These are phyloP conservation scores for Ceratobasidium papillatum DNA, from an alignment of 1,284 basidiomycete species.

Conservation along the genomic window DNA sequence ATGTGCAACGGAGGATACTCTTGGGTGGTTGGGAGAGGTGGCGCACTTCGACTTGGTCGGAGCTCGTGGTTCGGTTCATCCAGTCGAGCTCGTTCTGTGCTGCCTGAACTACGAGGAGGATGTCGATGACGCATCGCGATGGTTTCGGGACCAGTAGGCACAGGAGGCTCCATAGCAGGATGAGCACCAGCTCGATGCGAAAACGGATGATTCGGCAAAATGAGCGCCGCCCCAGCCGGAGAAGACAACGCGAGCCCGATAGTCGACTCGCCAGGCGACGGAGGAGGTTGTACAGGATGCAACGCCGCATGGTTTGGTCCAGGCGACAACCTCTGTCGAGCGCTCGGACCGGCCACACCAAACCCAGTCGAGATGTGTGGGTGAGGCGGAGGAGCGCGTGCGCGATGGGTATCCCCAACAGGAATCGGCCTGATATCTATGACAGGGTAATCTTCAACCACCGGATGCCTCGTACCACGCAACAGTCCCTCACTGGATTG, in stretches of 20 bases:
- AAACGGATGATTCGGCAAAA: slow-evolving; percentile 32
- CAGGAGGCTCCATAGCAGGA: slow-evolving; percentile 10
- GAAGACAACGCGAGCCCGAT: slow-evolving; percentile 35
- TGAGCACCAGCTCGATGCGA: slow-evolving; percentile 30
- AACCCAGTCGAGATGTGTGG: background rate
- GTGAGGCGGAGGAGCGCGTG: slow-evolving; percentile 20
- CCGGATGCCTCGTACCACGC: background rate
- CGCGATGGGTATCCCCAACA: slow-evolving; percentile 18
- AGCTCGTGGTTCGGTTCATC: background rate
- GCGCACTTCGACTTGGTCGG: slow-evolving; percentile 8
- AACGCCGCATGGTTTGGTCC: background rate
- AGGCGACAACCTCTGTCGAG: background rate
- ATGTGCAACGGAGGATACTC: slow-evolving; percentile 5
- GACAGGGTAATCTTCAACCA: slow-evolving; percentile 19
- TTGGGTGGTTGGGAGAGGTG: background rate
- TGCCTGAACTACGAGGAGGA: slow-evolving; percentile 29
- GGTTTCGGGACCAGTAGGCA: slow-evolving; percentile 20
- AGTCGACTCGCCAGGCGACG: slow-evolving; percentile 10
- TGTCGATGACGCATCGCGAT: slow-evolving; percentile 29
- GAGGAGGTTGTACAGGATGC: slow-evolving; percentile 1
- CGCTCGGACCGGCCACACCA: slow-evolving; percentile 10
- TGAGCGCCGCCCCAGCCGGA: background rate
- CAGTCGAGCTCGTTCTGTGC: slow-evolving; percentile 29
- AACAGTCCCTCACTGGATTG: slow-evolving; percentile 23
- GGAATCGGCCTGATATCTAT: slow-evolving; percentile 29